phyloP scores from a whole-genome alignment of 495 filamentous ascomycete species.

The Sordaria brevicollis region DNA sequence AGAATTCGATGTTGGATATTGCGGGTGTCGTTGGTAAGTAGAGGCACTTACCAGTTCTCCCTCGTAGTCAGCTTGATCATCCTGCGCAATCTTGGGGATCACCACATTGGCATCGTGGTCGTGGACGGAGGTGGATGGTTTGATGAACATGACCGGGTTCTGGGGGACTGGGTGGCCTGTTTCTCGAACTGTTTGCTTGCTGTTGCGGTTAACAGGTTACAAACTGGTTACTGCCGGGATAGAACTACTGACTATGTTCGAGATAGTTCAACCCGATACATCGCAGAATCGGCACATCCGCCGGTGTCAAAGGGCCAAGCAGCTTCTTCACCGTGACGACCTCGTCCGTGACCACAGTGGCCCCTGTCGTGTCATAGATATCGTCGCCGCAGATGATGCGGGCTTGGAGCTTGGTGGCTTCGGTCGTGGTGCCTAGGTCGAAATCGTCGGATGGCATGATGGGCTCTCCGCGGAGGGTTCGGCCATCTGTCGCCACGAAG shows the following conservation, averaged over 20 bases:
- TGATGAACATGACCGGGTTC: conserved; percentile 42
- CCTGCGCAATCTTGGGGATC: conserved; percentile 40
- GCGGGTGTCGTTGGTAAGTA: neutral
- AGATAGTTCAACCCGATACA: conserved; percentile 33
- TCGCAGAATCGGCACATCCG: conserved; percentile 28
- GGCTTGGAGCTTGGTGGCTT: conserved; percentile 26
- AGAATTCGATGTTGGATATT: neutral
- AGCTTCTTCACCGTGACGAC: conserved; percentile 26
- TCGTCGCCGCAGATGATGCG: conserved; percentile 29
- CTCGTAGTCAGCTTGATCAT: conserved; percentile 43
- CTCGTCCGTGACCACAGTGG: conserved; percentile 24
- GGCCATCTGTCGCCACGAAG: conserved; percentile 35
- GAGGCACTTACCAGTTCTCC: conserved; percentile 34
- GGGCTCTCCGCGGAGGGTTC: conserved; percentile 37
- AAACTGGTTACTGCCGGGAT: too few species aligned
- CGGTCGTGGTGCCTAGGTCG: conserved; percentile 30
- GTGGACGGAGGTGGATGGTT: conserved; percentile 33
- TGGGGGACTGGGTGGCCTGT: conserved; percentile 36
- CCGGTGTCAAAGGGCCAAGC: conserved; percentile 24
- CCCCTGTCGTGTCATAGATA: conserved; percentile 29
- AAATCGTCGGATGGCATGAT: conserved; percentile 29
- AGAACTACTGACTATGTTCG: conserved; percentile 31
- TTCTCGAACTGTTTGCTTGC: conserved; percentile 41
- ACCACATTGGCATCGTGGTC: conserved; percentile 31
- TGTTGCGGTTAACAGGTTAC: neutral